phyloP scores from a whole-genome alignment of 768 basidiomycete genomes.

The Auricularia sp. region DNA sequence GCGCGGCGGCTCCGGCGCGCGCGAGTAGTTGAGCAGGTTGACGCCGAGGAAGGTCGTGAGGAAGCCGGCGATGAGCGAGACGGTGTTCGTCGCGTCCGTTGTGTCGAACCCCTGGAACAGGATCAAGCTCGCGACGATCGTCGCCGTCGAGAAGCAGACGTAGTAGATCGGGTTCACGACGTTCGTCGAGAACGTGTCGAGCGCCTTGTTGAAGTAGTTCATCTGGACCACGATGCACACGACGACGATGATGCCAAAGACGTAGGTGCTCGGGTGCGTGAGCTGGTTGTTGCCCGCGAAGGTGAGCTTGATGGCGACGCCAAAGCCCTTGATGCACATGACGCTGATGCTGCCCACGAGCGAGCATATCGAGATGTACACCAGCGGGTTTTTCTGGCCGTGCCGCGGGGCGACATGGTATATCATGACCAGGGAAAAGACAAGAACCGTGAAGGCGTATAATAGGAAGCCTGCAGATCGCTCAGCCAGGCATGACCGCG shows the following conservation, averaged over 20 bases:
- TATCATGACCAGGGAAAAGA: constrained; percentile 80
- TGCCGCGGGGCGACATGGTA: constrained; percentile 75
- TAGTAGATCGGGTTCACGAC: constrained; percentile 98
- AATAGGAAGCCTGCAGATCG: constrained; percentile 64
- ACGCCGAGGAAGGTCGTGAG: constrained; percentile 92
- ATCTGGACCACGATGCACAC: constrained; percentile 86
- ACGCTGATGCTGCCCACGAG: constrained; percentile 92
- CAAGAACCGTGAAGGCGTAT: constrained; percentile 78
- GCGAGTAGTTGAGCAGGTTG: constrained; percentile 82
- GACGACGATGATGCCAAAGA: constrained; percentile 76
- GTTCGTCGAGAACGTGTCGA: constrained; percentile 94
- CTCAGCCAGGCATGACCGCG: neutral
- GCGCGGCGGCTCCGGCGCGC: constrained; percentile 38
- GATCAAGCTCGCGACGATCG: constrained; percentile 88
- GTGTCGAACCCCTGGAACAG: constrained; percentile 98
- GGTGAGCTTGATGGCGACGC: constrained; percentile 92
- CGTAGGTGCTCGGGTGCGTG: constrained; percentile 89
- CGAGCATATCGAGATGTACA: constrained; percentile 95
- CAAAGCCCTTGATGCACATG: constrained; percentile 99
- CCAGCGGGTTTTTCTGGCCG: constrained; percentile 78
- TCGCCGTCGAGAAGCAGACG: constrained; percentile 90
- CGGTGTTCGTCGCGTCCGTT: constrained; percentile 63
- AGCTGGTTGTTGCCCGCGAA: constrained; percentile 92
- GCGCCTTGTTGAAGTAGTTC: constrained; percentile 97
- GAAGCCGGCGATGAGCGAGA: constrained; percentile 86